These are phyloP conservation scores for Tuber borchii DNA, from an alignment of 495 filamentous ascomycete genomes.

Conservation along the genomic window DNA sequence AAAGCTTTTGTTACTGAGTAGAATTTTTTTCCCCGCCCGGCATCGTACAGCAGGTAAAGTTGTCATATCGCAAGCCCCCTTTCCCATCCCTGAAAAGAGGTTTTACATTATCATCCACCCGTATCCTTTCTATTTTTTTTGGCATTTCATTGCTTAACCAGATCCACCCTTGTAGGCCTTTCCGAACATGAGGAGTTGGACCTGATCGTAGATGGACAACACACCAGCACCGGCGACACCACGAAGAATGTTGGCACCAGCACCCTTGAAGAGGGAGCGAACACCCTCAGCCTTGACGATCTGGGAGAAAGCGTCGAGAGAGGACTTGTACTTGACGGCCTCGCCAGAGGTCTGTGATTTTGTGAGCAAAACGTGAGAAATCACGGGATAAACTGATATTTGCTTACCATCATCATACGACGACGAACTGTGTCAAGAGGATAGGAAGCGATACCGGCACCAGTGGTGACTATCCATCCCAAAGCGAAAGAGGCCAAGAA, in stretches of 20 bases:
- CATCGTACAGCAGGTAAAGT: constrained; percentile 22
- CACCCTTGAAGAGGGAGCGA: constrained; percentile 99
- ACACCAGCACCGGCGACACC: constrained; percentile 99
- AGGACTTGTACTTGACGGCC: constrained; percentile 99
- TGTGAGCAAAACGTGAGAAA: constrained; percentile 5
- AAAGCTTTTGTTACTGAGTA: constrained; percentile 16
- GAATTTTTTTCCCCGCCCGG: constrained; percentile 6
- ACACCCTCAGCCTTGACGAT: constrained; percentile 96
- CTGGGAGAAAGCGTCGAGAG: constrained; percentile 87
- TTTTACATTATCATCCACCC: constrained; percentile 19
- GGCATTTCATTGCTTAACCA: constrained; percentile 53
- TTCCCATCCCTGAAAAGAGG: constrained; percentile 10
- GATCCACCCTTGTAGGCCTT: constrained; percentile 96
- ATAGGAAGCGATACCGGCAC: constrained; percentile 99
- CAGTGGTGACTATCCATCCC: constrained; percentile 98
- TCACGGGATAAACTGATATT: neutral
- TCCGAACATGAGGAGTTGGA: constrained; percentile 96
- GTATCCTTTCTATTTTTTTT: constrained; percentile 17
- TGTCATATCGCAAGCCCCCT: constrained; percentile 13
- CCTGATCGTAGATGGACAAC: constrained; percentile 99
- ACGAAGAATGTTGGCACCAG: constrained; percentile 99
- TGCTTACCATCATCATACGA: constrained; percentile 98
- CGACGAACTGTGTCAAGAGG: constrained; percentile 99
- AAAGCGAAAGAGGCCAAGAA: constrained; percentile 98
- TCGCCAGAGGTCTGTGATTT: constrained; percentile 52